Evolutionary conservation across 345 rosid genomes (phyloP).

Genomic region (Ricinus communis): DNA sequence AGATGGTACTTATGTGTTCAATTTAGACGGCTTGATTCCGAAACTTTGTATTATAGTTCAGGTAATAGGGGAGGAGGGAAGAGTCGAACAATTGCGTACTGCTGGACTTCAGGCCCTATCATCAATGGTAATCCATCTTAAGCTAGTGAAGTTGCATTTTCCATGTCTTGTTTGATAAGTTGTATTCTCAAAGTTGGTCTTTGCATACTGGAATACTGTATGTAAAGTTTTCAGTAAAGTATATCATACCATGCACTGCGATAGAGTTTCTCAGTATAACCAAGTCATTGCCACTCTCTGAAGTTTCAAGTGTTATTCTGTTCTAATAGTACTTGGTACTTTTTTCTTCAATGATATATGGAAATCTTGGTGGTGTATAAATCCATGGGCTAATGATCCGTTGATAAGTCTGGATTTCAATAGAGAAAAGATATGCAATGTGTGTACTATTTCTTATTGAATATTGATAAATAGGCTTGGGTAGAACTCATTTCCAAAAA

Average conservation of each 20-base stretch:
- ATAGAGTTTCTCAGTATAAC: background rate
- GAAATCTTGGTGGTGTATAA: background rate
- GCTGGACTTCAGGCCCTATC: conserved; percentile 74
- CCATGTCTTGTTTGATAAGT: background rate
- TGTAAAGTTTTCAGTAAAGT: background rate
- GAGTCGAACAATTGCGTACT: conserved; percentile 38
- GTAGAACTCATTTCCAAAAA: no score
- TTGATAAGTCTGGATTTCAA: background rate
- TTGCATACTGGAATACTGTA: background rate
- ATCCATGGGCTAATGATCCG: background rate
- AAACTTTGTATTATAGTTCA: conserved; percentile 62
- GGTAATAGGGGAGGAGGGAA: conserved; percentile 53
- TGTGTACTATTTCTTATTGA: background rate
- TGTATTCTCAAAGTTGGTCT: background rate
- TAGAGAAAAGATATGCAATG: background rate
- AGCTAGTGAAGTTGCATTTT: background rate
- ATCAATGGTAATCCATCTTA: conserved; percentile 46
- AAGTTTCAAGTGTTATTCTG: background rate
- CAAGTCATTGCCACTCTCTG: background rate
- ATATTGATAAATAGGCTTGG: no score
- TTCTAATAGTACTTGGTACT: background rate
- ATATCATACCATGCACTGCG: background rate
- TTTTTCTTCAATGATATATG: background rate
- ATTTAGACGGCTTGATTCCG: conserved; percentile 67
- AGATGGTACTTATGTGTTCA: conserved; percentile 71